These are phyloP conservation scores for Mercurialis annua DNA, from an alignment of 345 rosid species.

Conservation along the genomic window DNA sequence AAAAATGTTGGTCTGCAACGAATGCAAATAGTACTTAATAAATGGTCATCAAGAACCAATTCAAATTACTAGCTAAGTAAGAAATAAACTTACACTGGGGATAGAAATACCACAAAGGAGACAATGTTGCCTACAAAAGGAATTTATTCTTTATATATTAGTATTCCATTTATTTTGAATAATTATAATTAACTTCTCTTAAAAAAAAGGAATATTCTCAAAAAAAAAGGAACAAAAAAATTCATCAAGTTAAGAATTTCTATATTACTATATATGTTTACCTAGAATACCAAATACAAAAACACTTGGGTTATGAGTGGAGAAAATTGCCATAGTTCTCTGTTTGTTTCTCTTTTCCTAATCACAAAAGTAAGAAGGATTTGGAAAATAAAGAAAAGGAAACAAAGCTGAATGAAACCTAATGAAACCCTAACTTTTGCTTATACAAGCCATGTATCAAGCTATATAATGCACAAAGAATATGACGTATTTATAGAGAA, in stretches of 20 bases:
- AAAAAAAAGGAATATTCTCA: no score
- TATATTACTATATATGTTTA: not conserved
- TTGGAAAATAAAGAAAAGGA: not conserved
- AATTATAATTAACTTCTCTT: no score
- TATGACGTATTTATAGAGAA: slow-evolving; percentile 19
- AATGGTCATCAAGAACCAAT: no score
- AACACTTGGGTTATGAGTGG: slow-evolving; percentile 21
- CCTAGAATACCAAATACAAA: slow-evolving; percentile 35
- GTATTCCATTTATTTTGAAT: no score
- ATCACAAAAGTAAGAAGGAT: not conserved
- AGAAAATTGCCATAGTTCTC: slow-evolving; percentile 23
- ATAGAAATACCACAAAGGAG: slow-evolving; percentile 33
- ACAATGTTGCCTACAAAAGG: slow-evolving; percentile 26
- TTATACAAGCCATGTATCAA: not conserved
- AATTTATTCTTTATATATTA: not conserved
- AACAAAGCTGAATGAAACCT: not conserved
- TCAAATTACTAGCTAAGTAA: not conserved
- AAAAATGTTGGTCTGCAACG: slow-evolving; percentile 59
- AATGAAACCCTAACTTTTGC: slow-evolving; percentile 5
- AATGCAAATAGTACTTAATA: not conserved
- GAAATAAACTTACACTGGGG: slow-evolving; percentile 34
- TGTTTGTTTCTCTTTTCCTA: not conserved
- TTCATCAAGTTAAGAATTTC: no score
- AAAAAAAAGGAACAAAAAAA: no score
- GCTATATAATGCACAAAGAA: not conserved